Evolutionary conservation across 2,329 filamentous ascomycete species (phyloP), one percentile per base, ranked within the genome.

Genomic region (Pestalotiopsis sp.): DNA sequence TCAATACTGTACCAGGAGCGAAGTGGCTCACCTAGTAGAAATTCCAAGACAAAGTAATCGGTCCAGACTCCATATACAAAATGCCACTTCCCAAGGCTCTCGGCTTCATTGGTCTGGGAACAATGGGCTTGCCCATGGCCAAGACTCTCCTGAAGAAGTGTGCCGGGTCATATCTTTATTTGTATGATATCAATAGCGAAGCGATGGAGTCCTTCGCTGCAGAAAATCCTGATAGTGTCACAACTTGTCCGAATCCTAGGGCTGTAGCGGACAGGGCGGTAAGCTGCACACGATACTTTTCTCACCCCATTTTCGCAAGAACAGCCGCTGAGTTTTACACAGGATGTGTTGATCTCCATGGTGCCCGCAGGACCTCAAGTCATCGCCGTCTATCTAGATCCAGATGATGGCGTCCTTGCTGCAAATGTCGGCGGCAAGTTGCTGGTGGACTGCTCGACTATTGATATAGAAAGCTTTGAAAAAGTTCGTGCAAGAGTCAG

Each of bases 401-500:
- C 72, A 2, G 20, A 62, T 36, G 31, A 36, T 66, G 82, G 86
- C 31, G 90, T 93, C 76, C 74, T 56, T 71, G 75, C 25, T 77
- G 79, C 70, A 83, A 27, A 49, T 11, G 36, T 60, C n/a, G 45
- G 45, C 9, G 38, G 66, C 49, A 75, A 72, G 58, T 81, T 93
- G 23, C 91, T 93, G 74, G 91, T 93, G 71, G 91, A 93, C 77
- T 90, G 87, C 73, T 93, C 90, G 12, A 93, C 91, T 1, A 93
- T 93, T 74, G 91, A 93, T 76, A 89, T 90, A 0, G 60, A 31
- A 36, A 63, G 23, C 12, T 63, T 36, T 2, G 12, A 7, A 14
- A 27, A 39, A 20, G 31, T 63, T 12, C 84, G 84, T 68, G 90
- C 89, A 2, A 71, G 49, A 61, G 66, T 75, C 20, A 25, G 68